A percentile compares a stretch with the other conserved stretches of the same genome.
phyloP scores from a whole-genome alignment of 208 protist genomes.

The Endotrypanum monterogeii region DNA sequence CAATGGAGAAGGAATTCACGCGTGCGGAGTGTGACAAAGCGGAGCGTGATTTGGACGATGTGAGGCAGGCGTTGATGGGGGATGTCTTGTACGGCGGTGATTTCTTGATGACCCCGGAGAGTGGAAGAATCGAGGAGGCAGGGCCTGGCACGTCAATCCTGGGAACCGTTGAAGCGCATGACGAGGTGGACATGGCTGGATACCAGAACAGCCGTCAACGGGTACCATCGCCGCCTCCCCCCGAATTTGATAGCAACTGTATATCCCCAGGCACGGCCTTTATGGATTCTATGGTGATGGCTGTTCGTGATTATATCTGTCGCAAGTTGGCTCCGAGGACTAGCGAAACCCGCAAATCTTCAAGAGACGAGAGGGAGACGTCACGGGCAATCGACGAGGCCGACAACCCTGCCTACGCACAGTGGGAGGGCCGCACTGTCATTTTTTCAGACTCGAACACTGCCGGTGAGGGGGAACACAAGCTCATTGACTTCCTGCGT shows the following conservation, averaged over 20 bases:
- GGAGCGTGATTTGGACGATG: slow-evolving; percentile 55
- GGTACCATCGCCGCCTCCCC: slow-evolving; percentile 18
- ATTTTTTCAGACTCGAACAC: slow-evolving; percentile 94
- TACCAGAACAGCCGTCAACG: neutral
- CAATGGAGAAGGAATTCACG: slow-evolving; percentile 54
- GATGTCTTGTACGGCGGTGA: slow-evolving; percentile 61
- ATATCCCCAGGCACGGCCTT: slow-evolving; percentile 99
- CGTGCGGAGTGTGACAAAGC: slow-evolving; percentile 36
- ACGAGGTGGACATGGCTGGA: neutral
- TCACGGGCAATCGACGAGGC: neutral
- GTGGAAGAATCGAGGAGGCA: neutral
- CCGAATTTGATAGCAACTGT: slow-evolving; percentile 96
- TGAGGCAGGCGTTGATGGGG: slow-evolving; percentile 34
- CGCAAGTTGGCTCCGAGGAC: slow-evolving; percentile 54
- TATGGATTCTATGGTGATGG: slow-evolving; percentile 93
- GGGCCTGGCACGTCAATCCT: neutral
- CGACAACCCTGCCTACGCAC: slow-evolving; percentile 8
- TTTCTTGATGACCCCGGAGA: neutral
- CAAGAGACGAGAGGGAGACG: slow-evolving; percentile 10
- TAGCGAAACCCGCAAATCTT: neutral
- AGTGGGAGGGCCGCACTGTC: slow-evolving; percentile 89
- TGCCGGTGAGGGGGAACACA: slow-evolving; percentile 98
- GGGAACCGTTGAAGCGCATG: neutral
- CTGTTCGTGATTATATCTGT: slow-evolving; percentile 68
- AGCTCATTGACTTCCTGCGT: slow-evolving; percentile 91